Percentiles rank a stretch among this genome's conserved stretches.
These are phyloP conservation scores for Thraustotheca clavata DNA, from an alignment of 352 stramenopile genomes.

Conservation along the genomic window DNA sequence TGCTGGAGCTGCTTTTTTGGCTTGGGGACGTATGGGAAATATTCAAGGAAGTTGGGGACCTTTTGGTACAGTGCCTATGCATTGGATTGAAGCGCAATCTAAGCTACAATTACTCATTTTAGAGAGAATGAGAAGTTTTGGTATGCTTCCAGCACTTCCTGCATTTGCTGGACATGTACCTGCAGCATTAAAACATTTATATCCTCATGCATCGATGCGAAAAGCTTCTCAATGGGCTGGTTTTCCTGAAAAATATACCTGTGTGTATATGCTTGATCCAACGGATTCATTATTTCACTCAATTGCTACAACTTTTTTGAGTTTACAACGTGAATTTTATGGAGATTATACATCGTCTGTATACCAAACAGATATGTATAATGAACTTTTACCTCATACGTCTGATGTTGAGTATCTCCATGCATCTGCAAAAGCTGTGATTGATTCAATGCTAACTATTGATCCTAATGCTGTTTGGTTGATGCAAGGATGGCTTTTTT, in stretches of 20 bases:
- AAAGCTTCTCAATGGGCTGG: slow-evolving; percentile 67
- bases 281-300: slow-evolving; percentile 72
- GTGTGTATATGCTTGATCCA: slow-evolving; percentile 73
- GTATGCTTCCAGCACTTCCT: slow-evolving; percentile 84
- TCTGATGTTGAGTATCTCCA: slow-evolving; percentile 38
- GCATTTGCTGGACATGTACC: slow-evolving; percentile 86
- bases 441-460: slow-evolving; percentile 56
- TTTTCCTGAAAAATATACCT: slow-evolving; percentile 73
- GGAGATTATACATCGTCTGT: slow-evolving; percentile 48
- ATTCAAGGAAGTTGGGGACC: slow-evolving; percentile 73
- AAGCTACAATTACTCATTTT: slow-evolving; percentile 72
- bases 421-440: slow-evolving; percentile 57
- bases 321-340: slow-evolving; percentile 56
- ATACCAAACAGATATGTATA: slow-evolving; percentile 78
- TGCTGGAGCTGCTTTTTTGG: slow-evolving; percentile 76
- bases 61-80: slow-evolving; percentile 65
- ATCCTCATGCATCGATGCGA: slow-evolving; percentile 67
- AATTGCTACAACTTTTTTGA: slow-evolving; percentile 72
- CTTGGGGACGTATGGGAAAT: slow-evolving; percentile 86
- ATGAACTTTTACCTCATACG: slow-evolving; percentile 72
- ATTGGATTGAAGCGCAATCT: slow-evolving; percentile 79
- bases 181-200: slow-evolving; percentile 62
- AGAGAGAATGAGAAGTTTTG: slow-evolving; percentile 70
- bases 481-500: slow-evolving; percentile 78
- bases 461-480: slow-evolving; percentile 74